Conservation (phyloP, 2,329 filamentous ascomycete species). For the Ambrosiella cleistominuta region DNA sequence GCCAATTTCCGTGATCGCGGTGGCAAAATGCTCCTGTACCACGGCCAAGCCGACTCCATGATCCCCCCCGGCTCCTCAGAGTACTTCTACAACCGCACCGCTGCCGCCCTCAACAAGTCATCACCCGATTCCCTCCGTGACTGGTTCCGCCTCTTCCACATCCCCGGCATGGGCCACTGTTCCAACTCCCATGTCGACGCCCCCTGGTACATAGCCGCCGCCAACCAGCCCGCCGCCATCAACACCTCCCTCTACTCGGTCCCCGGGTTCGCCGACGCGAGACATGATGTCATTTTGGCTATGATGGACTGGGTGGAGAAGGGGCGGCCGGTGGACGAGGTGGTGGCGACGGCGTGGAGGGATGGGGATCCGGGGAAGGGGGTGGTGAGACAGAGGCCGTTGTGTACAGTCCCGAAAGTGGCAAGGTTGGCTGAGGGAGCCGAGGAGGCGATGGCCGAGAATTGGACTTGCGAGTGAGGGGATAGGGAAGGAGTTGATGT, state of each 20-base stretch:
- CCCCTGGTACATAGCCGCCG: constrained; percentile 18
- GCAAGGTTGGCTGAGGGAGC: constrained; percentile 3
- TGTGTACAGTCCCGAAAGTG: constrained; percentile 25
- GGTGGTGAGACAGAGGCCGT: constrained; percentile 26
- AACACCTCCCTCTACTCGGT: constrained; percentile 20
- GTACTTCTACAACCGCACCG: constrained; percentile 23
- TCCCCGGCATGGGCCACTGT: constrained; percentile 36
- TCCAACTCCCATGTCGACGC: constrained; percentile 20
- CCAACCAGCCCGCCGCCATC: constrained; percentile 26
- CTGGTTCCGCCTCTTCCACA: constrained; percentile 32
- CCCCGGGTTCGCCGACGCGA: constrained; percentile 21
- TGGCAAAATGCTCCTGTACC: constrained; percentile 28
- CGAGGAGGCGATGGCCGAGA: constrained; percentile 6
- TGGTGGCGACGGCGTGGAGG: constrained; percentile 22
- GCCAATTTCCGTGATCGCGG: constrained; percentile 22
- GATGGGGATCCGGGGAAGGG: constrained; percentile 18
- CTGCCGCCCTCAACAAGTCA: constrained; percentile 22
- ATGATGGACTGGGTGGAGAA: constrained; percentile 24
- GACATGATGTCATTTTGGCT: constrained; percentile 23
- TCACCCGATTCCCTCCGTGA: constrained; percentile 21
- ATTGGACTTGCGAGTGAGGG: constrained; percentile 11
- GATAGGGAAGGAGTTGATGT: not conserved
- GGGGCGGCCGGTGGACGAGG: constrained; percentile 18
- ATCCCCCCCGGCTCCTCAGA: constrained; percentile 21
- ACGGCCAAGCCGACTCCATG: constrained; percentile 24